A percentile compares a stretch with the other conserved stretches of the same genome.
phyloP scores from a whole-genome alignment of 257 asterid genomes.

The Anisodus acutangulus region DNA sequence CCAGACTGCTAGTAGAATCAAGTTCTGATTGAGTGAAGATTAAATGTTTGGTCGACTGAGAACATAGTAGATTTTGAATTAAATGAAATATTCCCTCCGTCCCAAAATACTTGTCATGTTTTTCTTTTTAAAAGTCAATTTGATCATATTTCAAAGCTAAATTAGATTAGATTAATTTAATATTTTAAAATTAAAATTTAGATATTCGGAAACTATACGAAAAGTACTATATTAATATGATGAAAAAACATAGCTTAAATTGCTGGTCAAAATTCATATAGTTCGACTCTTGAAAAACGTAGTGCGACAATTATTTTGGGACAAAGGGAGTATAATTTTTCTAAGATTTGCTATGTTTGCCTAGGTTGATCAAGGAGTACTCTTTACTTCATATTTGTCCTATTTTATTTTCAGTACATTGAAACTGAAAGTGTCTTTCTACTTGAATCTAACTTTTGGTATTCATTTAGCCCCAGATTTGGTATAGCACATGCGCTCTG shows the following conservation, averaged over 20 bases:
- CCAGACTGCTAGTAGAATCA: background rate
- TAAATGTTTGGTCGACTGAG: background rate
- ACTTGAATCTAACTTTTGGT: background rate
- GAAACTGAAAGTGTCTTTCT: constrained; percentile 5
- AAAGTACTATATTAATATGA: too few species aligned
- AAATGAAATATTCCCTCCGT: background rate
- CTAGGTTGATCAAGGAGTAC: too few species aligned
- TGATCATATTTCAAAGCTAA: too few species aligned
- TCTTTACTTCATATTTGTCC: background rate
- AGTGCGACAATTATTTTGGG: too few species aligned
- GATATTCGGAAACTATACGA: too few species aligned
- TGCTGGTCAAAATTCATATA: background rate
- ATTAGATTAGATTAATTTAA: too few species aligned
- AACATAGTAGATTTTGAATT: background rate
- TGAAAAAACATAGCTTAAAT: too few species aligned
- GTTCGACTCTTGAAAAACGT: too few species aligned
- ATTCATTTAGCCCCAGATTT: constrained; percentile 74
- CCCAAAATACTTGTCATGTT: background rate
- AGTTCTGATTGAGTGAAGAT: background rate
- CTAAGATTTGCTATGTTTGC: too few species aligned
- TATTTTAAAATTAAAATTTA: too few species aligned
- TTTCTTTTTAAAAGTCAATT: background rate
- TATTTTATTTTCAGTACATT: background rate
- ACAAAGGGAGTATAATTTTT: too few species aligned
- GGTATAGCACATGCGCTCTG: constrained; percentile 95